These are phyloP conservation scores for Colletotrichum euphorbiae DNA, from an alignment of 2,329 filamentous ascomycete genomes.

Conservation along the genomic window DNA sequence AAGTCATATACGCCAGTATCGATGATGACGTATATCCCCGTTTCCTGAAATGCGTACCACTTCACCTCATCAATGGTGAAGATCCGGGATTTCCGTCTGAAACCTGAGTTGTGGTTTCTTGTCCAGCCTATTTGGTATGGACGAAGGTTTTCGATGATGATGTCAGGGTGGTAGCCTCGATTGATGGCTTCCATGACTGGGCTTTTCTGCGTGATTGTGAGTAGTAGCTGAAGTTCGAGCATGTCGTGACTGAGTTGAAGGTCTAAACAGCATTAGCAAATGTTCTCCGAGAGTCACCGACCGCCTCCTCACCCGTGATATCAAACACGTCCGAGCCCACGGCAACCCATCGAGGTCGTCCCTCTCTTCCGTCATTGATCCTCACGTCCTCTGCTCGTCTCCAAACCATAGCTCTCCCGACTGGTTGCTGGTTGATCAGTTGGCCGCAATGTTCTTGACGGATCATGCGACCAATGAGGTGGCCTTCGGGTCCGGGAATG, in stretches of 20 bases:
- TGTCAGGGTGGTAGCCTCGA: not conserved
- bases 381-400: not conserved
- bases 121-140: slow-evolving; percentile 2
- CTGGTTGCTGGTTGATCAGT: not conserved
- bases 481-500: not conserved
- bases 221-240: not conserved
- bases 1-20: slow-evolving; percentile 25
- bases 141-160: not conserved
- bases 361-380: not conserved
- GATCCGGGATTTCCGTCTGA: not conserved
- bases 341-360: not conserved
- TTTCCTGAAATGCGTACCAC: slow-evolving; percentile 15
- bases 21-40: slow-evolving; percentile 14
- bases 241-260: not conserved
- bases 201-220: not conserved
- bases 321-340: not conserved
- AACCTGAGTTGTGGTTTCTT: not conserved
- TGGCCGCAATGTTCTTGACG: rapidly evolving
- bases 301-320: not conserved
- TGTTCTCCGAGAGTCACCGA: not conserved
- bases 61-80: slow-evolving; percentile 5
- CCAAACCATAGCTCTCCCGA: not conserved
- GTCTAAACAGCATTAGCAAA: not conserved
- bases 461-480: not conserved
- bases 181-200: not conserved